Evolutionary conservation across 768 basidiomycete species (phyloP), one percentile per base, ranked within the genome.

Genomic region (Gymnopilus junonius): DNA sequence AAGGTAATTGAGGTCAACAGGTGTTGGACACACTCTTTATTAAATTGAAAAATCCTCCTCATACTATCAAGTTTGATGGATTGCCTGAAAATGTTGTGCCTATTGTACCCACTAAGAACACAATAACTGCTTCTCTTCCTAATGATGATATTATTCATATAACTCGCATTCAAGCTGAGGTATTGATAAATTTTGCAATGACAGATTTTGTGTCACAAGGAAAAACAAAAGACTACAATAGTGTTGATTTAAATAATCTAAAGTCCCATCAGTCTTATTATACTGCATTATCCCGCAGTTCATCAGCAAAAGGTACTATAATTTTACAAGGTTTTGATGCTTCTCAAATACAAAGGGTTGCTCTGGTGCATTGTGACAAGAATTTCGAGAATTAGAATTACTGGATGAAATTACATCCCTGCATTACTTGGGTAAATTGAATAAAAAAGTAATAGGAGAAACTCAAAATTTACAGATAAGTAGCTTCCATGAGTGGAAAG

Each of bases 131-230:
- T 8, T 2, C 27, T 17, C 54, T 71, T 14, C 70, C 67, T 4
- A 66, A 70, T 61, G 75, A 70, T 62, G 40, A 31, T 23, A 21
- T 21, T 6, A 34, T 71, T 0, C 37, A 31, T 8, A 53, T 77
- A 39, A 32, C 57, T 1, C 21, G 75, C 35, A 59, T 62, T 8
- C 76, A 78, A 62, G 69, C 75, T 2, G 61, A 69, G 15, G 55
- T 76, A 1, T 27, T 72, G 1, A 58, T 66, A 1, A 76, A 75
- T 57, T 77, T 76, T 64, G 67, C 74, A 17, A 76, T 77, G 74
- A 77, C 76, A 4, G 76, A 76, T 57, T 77, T 73, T 64, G 65
- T 71, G 6, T 75, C 74, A 1, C 77, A 78, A 61, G 76, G 77
- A 3, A 75, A 73, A 53, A 74, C 75, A 14, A 61, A 71, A 37